phyloP scores from a whole-genome alignment of 306 rosid species.

The Vigna trinervia region DNA sequence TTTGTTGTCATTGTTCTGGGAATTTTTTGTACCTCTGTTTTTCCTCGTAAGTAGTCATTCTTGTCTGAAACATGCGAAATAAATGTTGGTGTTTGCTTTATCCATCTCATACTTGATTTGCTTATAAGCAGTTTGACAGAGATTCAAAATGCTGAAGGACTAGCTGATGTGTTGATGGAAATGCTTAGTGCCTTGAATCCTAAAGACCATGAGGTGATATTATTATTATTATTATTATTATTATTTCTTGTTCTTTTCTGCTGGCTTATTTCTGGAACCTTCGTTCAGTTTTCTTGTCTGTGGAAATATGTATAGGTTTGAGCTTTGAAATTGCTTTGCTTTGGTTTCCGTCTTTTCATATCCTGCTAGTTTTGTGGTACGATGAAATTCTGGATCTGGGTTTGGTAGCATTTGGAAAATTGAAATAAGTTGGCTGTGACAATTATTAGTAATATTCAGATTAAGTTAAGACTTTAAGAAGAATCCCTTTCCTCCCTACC shows the following conservation, averaged over 20 bases:
- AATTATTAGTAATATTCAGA: constrained; percentile 24
- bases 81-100: constrained; percentile 17
- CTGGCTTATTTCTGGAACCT: constrained; percentile 35
- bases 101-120: constrained; percentile 36
- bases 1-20: constrained; percentile 15
- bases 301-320: constrained; percentile 32
- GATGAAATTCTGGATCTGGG: constrained; percentile 31
- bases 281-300: constrained; percentile 31
- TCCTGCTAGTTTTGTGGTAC: constrained; percentile 20
- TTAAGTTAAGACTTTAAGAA: constrained; percentile 29
- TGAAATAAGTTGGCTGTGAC: constrained; percentile 31
- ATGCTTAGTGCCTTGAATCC: constrained; percentile 91
- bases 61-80: constrained; percentile 7
- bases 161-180: constrained; percentile 85
- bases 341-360: constrained; percentile 20
- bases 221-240: background rate
- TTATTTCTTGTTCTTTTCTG: constrained; percentile 18
- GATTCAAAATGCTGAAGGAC: constrained; percentile 81
- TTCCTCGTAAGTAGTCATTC: constrained; percentile 5
- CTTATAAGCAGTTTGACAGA: constrained; percentile 67
- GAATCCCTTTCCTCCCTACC: background rate
- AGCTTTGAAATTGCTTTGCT: constrained; percentile 34
- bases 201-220: constrained; percentile 71
- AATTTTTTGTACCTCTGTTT: background rate
- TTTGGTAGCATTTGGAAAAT: constrained; percentile 19